A percentile compares a stretch with the other conserved stretches of the same genome.
Evolutionary conservation across 768 basidiomycete genomes (phyloP).

Genomic region (Hortiboletus campestris): DNA sequence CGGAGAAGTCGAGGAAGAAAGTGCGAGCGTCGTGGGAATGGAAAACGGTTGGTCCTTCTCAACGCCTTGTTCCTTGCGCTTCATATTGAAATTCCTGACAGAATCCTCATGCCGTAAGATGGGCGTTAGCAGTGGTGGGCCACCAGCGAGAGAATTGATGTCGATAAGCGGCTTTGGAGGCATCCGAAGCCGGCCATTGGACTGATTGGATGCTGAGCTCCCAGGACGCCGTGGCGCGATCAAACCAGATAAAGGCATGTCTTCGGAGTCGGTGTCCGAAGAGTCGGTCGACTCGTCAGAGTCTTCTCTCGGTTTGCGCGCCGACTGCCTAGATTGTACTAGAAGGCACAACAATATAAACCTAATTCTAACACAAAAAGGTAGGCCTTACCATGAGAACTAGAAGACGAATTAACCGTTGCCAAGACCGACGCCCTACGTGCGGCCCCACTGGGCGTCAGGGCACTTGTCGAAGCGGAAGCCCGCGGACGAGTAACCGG

Average conservation of each 20-base stretch:
- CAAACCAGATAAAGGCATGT: constrained; percentile 63
- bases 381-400: constrained; percentile 29
- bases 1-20: constrained; percentile 19
- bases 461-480: constrained; percentile 58
- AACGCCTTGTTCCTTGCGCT: constrained; percentile 17
- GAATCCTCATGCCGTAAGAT: constrained; percentile 31
- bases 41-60: constrained; percentile 31
- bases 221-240: constrained; percentile 65
- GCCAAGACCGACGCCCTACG: constrained; percentile 46
- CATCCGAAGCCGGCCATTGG: constrained; percentile 27
- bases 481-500: constrained; percentile 39
- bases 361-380: not conserved
- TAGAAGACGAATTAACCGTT: constrained; percentile 29
- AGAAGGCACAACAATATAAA: not conserved
- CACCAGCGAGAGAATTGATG: constrained; percentile 28
- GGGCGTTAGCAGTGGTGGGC: constrained; percentile 37
- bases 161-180: constrained; percentile 47
- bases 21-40: constrained; percentile 25
- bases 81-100: constrained; percentile 20
- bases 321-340: constrained; percentile 6
- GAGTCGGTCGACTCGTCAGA: constrained; percentile 30
- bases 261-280: constrained; percentile 47
- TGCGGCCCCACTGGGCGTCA: constrained; percentile 50
- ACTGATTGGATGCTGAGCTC: constrained; percentile 45
- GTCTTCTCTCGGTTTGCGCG: constrained; percentile 9